Evolutionary conservation across 345 rosid species (phyloP), one percentile per base, ranked within the genome.

Genomic region (Aurinia saxatilis): DNA sequence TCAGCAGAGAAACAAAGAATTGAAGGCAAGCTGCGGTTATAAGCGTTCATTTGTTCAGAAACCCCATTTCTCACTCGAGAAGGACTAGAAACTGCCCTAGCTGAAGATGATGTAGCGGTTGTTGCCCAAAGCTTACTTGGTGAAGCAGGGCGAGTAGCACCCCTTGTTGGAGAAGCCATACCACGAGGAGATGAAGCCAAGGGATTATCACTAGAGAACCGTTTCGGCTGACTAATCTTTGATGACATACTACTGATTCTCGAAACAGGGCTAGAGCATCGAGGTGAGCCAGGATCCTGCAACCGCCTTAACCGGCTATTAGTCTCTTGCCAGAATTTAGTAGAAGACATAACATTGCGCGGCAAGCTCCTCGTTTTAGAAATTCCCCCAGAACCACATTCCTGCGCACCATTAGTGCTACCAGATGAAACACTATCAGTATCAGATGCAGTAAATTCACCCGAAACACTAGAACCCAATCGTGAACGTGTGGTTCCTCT

Each of bases 301-400:
- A 89, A 70, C 68, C 96, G 73, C 69, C 98, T 84, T 75, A 92
- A 67, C 75, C 93, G 81, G 71, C 81, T 84, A 66, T 92, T 89
- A 39, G 96, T 87, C 75, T 92, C 96, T 67, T 83, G 98, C 96
- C 98, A 92, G 75, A 92, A 92, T 76, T 80, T 86, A 3, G 95
- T 84, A 38, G 95, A 92, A 55, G 77, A 70, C 33, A 30, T 63
- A 36, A 63, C 71, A 27, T 82, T 83, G 49, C 80, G 80, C 14
- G 78, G 65, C 46, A 61, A 83, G 60, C 47, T 75, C 68, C 73
- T 84, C 29, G 75, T 57, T 73, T 65, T 81, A 14, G 72, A 45
- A 57, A 76, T 18, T 19, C 78, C 77, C 10, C 51, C 58, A 40
- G 27, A 52, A 65, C 79, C 77, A 56, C 75, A 70, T 44, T 79